phyloP scores from a whole-genome alignment of 306 rosid genomes.

The Senna siamea region DNA sequence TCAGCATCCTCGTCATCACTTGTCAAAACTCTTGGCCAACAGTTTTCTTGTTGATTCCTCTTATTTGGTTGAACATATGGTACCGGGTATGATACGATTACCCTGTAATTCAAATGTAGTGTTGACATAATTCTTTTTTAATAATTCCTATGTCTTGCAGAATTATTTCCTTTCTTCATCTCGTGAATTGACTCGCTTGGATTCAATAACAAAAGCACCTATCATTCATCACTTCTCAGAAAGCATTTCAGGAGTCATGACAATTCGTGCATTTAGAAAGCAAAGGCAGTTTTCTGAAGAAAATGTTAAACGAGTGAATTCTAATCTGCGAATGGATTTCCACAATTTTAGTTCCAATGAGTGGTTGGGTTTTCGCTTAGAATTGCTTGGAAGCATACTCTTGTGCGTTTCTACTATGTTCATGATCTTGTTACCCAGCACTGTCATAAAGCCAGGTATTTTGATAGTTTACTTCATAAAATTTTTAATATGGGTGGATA shows the following conservation, averaged over 20 bases:
- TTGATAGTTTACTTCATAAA: not conserved
- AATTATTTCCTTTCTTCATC: constrained; percentile 83
- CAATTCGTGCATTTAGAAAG: constrained; percentile 72
- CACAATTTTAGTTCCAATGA: constrained; percentile 89
- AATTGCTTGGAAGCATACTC: constrained; percentile 76
- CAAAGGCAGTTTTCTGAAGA: constrained; percentile 59
- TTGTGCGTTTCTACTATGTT: constrained; percentile 80
- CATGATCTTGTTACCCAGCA: constrained; percentile 90
- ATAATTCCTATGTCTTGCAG: too few species aligned
- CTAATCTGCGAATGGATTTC: constrained; percentile 86
- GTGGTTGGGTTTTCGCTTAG: constrained; percentile 96
- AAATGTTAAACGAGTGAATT: constrained; percentile 73
- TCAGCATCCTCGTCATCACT: constrained; percentile 66
- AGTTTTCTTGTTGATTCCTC: constrained; percentile 79
- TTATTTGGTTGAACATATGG: constrained; percentile 88
- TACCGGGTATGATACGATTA: constrained; percentile 86
- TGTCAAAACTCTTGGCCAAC: constrained; percentile 97
- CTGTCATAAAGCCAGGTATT: constrained; percentile 79
- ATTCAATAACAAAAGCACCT: constrained; percentile 93
- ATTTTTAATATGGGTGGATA: not conserved
- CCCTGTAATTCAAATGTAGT: too few species aligned
- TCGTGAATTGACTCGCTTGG: constrained; percentile 89
- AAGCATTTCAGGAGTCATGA: constrained; percentile 92
- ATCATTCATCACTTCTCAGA: constrained; percentile 96
- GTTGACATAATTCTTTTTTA: too few species aligned